These are phyloP conservation scores for Huntiella bhutanensis DNA, from an alignment of 2,329 filamentous ascomycete species.

Conservation along the genomic window DNA sequence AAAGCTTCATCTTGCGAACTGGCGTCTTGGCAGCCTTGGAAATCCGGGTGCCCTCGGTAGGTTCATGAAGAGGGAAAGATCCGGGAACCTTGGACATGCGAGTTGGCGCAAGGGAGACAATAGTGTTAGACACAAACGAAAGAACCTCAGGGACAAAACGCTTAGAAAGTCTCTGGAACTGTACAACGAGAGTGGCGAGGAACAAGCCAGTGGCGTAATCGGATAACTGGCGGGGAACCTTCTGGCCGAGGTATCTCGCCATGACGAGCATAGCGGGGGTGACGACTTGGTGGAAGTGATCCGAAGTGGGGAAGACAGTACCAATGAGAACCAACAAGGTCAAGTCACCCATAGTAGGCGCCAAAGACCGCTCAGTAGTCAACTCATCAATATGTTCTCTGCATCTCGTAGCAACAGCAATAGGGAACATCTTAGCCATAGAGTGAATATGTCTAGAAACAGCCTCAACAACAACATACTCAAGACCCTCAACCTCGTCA, in stretches of 20 bases:
- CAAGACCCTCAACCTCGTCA: slow-evolving; percentile 23
- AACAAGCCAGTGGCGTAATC: slow-evolving; percentile 61
- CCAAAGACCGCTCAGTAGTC: slow-evolving; percentile 27
- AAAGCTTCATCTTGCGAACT: slow-evolving; percentile 37
- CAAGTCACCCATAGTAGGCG: slow-evolving; percentile 44
- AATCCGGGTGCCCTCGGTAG: slow-evolving; percentile 32
- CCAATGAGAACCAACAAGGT: slow-evolving; percentile 67
- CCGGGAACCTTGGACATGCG: slow-evolving; percentile 29
- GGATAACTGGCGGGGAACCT: slow-evolving; percentile 41
- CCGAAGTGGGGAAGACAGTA: slow-evolving; percentile 79
- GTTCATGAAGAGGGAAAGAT: slow-evolving; percentile 42
- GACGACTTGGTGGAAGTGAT: slow-evolving; percentile 90
- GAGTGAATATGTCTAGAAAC: slow-evolving; percentile 84
- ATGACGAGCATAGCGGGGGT: slow-evolving; percentile 82
- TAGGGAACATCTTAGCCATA: slow-evolving; percentile 66
- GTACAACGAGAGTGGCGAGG: slow-evolving; percentile 56
- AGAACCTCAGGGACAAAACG: slow-evolving; percentile 78
- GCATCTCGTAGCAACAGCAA: slow-evolving; percentile 61
- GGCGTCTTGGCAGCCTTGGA: slow-evolving; percentile 22
- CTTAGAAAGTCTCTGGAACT: slow-evolving; percentile 70
- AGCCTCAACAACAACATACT: slow-evolving; percentile 55
- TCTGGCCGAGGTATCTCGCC: slow-evolving; percentile 64
- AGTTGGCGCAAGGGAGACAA: slow-evolving; percentile 45
- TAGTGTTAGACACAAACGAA: slow-evolving; percentile 59
- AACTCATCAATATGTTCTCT: slow-evolving; percentile 50